A percentile compares a stretch with the other conserved stretches of the same genome.
Evolutionary conservation across 352 stramenopile genomes (phyloP).

Genomic region (Globisporangium recalcitrans): DNA sequence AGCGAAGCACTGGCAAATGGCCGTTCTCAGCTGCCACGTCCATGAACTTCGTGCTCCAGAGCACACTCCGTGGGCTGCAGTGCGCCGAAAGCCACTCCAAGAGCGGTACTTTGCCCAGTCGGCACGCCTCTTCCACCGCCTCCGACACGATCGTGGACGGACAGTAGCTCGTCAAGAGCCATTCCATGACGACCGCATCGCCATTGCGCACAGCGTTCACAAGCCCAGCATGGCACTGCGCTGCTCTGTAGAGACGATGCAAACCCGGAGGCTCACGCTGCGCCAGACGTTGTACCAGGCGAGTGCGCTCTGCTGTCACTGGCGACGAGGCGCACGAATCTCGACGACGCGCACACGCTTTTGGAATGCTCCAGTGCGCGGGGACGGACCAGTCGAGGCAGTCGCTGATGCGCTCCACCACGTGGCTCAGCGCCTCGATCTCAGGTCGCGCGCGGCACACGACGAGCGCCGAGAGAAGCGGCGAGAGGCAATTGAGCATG

Average conservation of each 20-base stretch:
- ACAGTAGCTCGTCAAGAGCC: not conserved
- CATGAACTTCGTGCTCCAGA: constrained; percentile 3
- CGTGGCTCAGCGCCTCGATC: constrained; percentile 8
- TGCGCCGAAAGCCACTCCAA: not conserved
- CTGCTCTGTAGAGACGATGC: not conserved
- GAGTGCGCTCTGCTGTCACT: not conserved
- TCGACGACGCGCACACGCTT: not conserved
- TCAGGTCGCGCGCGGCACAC: constrained; percentile 1
- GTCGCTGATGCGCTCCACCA: constrained; percentile 3
- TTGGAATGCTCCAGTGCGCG: constrained; percentile 2
- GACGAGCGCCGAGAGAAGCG: constrained; percentile 2
- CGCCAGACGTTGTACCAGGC: not conserved
- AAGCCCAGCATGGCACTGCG: not conserved
- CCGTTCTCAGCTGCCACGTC: not conserved
- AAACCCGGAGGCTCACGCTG: not conserved
- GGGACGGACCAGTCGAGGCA: constrained; percentile 3
- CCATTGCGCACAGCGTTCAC: constrained; percentile 4
- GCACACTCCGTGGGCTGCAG: not conserved
- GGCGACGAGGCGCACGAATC: not conserved
- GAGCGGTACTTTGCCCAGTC: constrained; percentile 1
- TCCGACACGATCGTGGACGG: not conserved
- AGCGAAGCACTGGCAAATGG: not conserved
- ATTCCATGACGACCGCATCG: not conserved
- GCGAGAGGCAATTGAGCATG: too few relatives aligned
- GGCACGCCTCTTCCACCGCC: constrained; percentile 7